Evolutionary conservation across 1,284 basidiomycete genomes (phyloP), one percentile per base, ranked within the genome.

Genomic region (Sphagnurus paluster): DNA sequence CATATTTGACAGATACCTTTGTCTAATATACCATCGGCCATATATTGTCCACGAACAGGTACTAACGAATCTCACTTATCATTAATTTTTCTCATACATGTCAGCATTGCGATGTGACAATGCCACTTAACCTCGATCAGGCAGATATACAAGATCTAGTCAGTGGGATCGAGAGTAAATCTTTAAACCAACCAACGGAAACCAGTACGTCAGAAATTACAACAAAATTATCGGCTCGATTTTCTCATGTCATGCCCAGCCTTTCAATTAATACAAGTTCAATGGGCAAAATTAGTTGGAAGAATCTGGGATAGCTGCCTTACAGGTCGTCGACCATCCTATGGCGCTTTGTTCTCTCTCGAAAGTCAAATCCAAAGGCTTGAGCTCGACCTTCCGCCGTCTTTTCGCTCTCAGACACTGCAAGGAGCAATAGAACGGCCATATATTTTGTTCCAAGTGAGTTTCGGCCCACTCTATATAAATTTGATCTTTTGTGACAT

Each of bases 261-360:
- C 28, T 57, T 57, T 28, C 50, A 44, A 8, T 44, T 53, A 19
- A 33, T 53, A 6, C 50, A 55, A 46, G 53, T 55, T 14, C 42
- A 44, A 16, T 55, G 50, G 55, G 48, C 55, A 14, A 50, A 39
- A 25, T 30, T 55, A 17, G 32, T 45, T n/a, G 42, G 53, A 19
- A 47, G 39, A 13, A 23, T 46, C 16, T 57, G 48, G 50, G 50
- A 53, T 21, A 41, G 17, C 1, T 53, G 42, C 40, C 50, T 49
- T 35, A 26, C 40, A n/a, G 26, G 23, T 19, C 25, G 29, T 10
- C 21, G 16, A 7, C 45, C 42, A 17, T 30, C 50, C 10, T 48
- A 46, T 30, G 16, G 35, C 8, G 19, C 11, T 9, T 26, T 55
- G 10, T 36, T 49, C 20, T 13, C 35, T 24, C 19, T 57, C 16